phyloP scores from a whole-genome alignment of 768 basidiomycete genomes.

The Crassisporium funariophilum region DNA sequence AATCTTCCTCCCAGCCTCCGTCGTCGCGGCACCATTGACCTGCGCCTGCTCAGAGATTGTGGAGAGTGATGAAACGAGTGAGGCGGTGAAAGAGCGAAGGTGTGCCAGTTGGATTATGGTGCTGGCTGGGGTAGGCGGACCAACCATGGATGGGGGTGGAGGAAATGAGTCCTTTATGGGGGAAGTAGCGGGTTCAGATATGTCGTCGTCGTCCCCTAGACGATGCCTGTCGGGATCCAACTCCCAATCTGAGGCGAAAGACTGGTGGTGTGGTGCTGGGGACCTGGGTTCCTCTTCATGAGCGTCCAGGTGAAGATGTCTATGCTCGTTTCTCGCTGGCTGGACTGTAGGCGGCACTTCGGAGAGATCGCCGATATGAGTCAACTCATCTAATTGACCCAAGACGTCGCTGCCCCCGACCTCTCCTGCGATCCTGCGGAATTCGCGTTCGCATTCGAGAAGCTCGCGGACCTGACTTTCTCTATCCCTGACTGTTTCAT shows the following conservation, averaged over 20 bases:
- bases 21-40: constrained; percentile 81
- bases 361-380: constrained; percentile 44
- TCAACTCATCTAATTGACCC: constrained; percentile 66
- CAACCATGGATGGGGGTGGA: constrained; percentile 46
- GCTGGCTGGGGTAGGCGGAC: constrained; percentile 57
- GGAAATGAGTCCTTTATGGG: constrained; percentile 63
- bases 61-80: constrained; percentile 73
- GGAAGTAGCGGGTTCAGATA: constrained; percentile 46
- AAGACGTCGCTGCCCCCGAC: constrained; percentile 77
- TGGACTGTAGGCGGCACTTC: constrained; percentile 33
- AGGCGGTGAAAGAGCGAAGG: constrained; percentile 72
- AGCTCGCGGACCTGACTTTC: constrained; percentile 82
- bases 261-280: constrained; percentile 19
- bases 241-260: constrained; percentile 58
- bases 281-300: constrained; percentile 33
- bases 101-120: constrained; percentile 69
- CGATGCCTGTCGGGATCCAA: constrained; percentile 51
- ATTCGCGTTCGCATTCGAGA: constrained; percentile 76
- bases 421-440: constrained; percentile 75
- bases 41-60: constrained; percentile 87
- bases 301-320: constrained; percentile 23
- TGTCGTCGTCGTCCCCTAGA: constrained; percentile 51
- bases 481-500: constrained; percentile 73
- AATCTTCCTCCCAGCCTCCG: constrained; percentile 85
- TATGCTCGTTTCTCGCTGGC: constrained; percentile 26